Base-by-base conservation (phyloP, 768 basidiomycete species). In the Mycena galericulata region DNA sequence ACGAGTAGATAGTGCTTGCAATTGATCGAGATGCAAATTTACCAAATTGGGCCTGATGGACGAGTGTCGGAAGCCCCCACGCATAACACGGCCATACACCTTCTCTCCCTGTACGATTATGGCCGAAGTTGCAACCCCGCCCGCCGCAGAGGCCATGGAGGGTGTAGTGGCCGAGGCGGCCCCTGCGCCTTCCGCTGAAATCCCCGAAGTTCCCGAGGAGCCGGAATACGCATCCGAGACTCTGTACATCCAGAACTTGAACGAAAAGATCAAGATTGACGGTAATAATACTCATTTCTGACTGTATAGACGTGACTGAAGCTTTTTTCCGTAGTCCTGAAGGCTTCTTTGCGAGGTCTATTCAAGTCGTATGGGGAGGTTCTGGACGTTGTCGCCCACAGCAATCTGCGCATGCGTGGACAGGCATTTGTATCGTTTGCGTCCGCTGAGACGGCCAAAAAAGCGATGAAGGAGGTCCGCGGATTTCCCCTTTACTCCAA, bases 401-500 rank as follows among this genome's bases (percentile, higher is more conserved):
- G 85, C 58, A 99, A 98, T 83, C 81, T 99, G 67, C 90, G 98
- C 41, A 99, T 99, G 98, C 88, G 98, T 41, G 98, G 98, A 18
- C 98, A 99, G 81, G 98, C 98, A 4, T 99, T 99, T 77, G 95
- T 99, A 40, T 95, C 94, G 40, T 98, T 99, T 79, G 86, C 86
- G 63, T 90, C 90, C 36, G 84, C 90, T 58, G 95, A 98, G 65
- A 87, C 88, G 64, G 98, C 98, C 38, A 85, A 87, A 75, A 93
- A 91, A 79, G 97, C 97, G 9, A 85, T 94, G 87, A 95, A 89
- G 83, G 98, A 99, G 79, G 96, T 98, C 43, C 87, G 90, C 67
- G 89, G 95, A 40, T 99, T 99, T 78, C 98, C 98, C 18, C 78
- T 99, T 53, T 99, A 99, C 75, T 94, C 94, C 5, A 97, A 97